Evolutionary conservation across 108 stramenopile genomes (phyloP).

Genomic region (Skeletonema tropicum): DNA sequence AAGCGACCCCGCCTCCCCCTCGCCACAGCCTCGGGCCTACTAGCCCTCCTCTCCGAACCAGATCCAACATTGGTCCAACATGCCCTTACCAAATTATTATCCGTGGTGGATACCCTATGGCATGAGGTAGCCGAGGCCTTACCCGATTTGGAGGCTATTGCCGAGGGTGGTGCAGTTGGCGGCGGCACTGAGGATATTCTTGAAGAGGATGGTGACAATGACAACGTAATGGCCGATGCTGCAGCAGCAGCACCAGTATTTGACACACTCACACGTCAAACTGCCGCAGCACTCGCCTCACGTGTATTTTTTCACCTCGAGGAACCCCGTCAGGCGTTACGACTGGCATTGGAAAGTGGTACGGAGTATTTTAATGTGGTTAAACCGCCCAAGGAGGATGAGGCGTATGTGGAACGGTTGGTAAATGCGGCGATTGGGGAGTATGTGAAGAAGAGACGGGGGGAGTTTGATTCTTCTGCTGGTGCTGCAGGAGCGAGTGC

Average conservation of each 20-base stretch:
- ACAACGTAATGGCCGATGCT: not conserved
- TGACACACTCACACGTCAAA: constrained; percentile 58
- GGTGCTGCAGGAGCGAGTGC: constrained; percentile 9
- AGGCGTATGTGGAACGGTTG: constrained; percentile 76
- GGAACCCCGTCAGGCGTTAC: constrained; percentile 95
- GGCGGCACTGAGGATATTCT: not conserved
- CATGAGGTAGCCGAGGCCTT: constrained; percentile 85
- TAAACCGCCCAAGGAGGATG: constrained; percentile 31
- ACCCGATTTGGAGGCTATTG: constrained; percentile 81
- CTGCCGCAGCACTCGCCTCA: constrained; percentile 92
- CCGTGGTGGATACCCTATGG: constrained; percentile 80
- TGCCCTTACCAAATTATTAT: constrained; percentile 64
- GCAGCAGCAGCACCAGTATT: not conserved
- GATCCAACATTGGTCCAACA: constrained; percentile 57
- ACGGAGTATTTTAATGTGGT: constrained; percentile 80
- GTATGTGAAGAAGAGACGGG: constrained; percentile 49
- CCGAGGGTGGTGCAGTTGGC: constrained; percentile 58
- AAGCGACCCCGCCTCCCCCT: constrained; percentile 12
- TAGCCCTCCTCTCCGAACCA: constrained; percentile 77
- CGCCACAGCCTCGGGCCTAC: constrained; percentile 71
- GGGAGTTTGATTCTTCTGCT: constrained; percentile 45
- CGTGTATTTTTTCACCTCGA: constrained; percentile 97
- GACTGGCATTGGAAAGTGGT: constrained; percentile 88
- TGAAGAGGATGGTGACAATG: not conserved
- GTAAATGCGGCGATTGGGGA: constrained; percentile 82